Conservation (phyloP, 148 eudicot genomes). For the Heliamphora exappendiculata region DNA sequence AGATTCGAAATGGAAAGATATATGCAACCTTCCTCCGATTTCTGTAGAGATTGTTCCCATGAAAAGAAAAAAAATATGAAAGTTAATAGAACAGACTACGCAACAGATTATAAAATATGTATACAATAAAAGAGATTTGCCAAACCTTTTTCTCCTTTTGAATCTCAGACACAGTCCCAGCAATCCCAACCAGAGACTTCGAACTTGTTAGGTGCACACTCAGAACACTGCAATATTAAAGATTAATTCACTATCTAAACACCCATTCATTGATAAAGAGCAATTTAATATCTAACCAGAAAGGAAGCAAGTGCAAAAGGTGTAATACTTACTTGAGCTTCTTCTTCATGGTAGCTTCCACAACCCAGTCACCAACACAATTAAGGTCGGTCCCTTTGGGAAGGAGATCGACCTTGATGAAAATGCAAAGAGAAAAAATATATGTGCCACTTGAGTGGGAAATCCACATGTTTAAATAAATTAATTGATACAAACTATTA, state of each 20-base stretch:
- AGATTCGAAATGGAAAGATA: too few species aligned
- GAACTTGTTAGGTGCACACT: conserved; percentile 93
- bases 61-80: too few species aligned
- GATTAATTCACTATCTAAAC: background rate
- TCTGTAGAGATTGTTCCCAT: too few species aligned
- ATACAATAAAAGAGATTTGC: background rate
- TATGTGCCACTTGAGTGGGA: background rate
- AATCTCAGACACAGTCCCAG: conserved; percentile 81
- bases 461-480: background rate
- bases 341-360: conserved; percentile 79
- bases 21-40: too few species aligned
- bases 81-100: too few species aligned
- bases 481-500: conserved; percentile 10
- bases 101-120: too few species aligned
- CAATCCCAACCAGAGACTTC: conserved; percentile 87
- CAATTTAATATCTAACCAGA: background rate
- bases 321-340: conserved; percentile 70
- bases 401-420: conserved; percentile 87
- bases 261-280: background rate
- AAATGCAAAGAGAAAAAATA: conserved; percentile 12
- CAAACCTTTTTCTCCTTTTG: conserved; percentile 91
- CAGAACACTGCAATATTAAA: conserved; percentile 50
- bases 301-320: background rate
- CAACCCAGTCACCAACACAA: conserved; percentile 95
- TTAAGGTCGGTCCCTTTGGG: conserved; percentile 91